Conservation (phyloP, 1,284 basidiomycete genomes). For the Heliocybe sulcata region DNA sequence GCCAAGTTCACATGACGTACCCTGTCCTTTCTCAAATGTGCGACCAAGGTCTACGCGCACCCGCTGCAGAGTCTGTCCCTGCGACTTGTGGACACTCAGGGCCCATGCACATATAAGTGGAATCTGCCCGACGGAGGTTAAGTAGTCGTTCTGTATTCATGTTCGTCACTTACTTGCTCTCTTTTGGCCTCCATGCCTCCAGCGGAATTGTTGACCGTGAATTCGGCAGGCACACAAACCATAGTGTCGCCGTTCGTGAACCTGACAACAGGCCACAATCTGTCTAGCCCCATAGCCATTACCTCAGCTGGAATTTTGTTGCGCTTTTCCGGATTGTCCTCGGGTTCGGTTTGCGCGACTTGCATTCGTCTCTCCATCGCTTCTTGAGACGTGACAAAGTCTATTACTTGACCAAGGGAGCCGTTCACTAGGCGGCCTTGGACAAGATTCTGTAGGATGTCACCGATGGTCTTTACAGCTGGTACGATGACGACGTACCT, state of each 20-base stretch:
- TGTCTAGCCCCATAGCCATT: neutral
- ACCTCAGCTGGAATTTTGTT: conserved; percentile 3
- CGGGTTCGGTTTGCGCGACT: conserved; percentile 19
- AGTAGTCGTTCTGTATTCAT: neutral
- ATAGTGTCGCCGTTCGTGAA: conserved; percentile 38
- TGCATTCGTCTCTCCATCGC: conserved; percentile 32
- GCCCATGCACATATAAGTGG: conserved; percentile 81
- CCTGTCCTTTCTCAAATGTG: conserved; percentile 80
- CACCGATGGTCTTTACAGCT: neutral
- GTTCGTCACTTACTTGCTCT: conserved; percentile 32
- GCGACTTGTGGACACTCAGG: conserved; percentile 81
- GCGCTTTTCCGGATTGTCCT: neutral
- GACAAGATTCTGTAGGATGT: conserved; percentile 36
- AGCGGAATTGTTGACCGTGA: conserved; percentile 48
- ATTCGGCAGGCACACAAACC: conserved; percentile 44
- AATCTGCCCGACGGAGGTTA: conserved; percentile 33
- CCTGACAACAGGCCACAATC: conserved; percentile 46
- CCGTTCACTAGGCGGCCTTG: conserved; percentile 78
- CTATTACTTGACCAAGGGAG: conserved; percentile 76
- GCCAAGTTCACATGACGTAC: conserved; percentile 21
- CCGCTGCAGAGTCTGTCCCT: conserved; percentile 76
- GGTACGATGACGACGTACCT: conserved; percentile 25
- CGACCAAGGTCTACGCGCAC: conserved; percentile 62
- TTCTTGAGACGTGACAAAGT: conserved; percentile 47
- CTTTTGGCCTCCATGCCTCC: conserved; percentile 47